Conservation (phyloP, 306 rosid species). For the Gillenia trifoliata region DNA sequence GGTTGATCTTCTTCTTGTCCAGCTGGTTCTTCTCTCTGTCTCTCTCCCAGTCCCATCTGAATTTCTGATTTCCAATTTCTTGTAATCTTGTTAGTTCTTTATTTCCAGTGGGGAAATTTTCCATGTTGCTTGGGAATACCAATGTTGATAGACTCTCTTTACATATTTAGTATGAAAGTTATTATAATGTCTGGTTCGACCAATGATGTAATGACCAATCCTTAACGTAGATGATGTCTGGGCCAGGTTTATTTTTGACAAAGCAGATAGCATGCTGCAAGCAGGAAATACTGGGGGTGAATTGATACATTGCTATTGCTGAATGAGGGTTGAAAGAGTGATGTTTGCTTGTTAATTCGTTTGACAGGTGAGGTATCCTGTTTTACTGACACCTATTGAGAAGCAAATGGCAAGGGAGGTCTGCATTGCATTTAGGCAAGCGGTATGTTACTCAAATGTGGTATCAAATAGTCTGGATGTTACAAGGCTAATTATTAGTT, state of each 20-base stretch:
- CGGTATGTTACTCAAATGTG: slow-evolving; percentile 52
- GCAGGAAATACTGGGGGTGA: slow-evolving; percentile 1
- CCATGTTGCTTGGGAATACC: neutral
- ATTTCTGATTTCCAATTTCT: neutral
- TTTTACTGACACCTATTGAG: slow-evolving; percentile 83
- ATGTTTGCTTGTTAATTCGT: slow-evolving; percentile 19
- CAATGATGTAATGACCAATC: neutral
- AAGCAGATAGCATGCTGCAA: neutral
- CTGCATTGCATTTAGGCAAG: slow-evolving; percentile 89
- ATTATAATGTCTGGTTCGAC: neutral
- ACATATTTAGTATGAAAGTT: neutral
- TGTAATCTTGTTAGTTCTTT: slow-evolving; percentile 1
- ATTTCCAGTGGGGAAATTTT: neutral
- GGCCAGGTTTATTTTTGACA: neutral
- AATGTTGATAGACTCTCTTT: neutral
- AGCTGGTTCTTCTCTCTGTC: slow-evolving; percentile 9
- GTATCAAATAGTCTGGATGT: neutral
- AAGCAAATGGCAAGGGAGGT: slow-evolving; percentile 99
- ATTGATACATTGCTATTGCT: neutral
- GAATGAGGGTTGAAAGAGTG: slow-evolving; percentile 13
- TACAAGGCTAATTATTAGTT: neutral
- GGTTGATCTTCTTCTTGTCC: slow-evolving; percentile 6
- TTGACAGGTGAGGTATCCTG: slow-evolving; percentile 96
- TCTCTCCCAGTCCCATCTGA: neutral
- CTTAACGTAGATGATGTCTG: neutral